A percentile compares a stretch with the other conserved stretches of the same genome.
Conservation (phyloP, 2,329 filamentous ascomycete genomes). For the Apiospora marii region DNA sequence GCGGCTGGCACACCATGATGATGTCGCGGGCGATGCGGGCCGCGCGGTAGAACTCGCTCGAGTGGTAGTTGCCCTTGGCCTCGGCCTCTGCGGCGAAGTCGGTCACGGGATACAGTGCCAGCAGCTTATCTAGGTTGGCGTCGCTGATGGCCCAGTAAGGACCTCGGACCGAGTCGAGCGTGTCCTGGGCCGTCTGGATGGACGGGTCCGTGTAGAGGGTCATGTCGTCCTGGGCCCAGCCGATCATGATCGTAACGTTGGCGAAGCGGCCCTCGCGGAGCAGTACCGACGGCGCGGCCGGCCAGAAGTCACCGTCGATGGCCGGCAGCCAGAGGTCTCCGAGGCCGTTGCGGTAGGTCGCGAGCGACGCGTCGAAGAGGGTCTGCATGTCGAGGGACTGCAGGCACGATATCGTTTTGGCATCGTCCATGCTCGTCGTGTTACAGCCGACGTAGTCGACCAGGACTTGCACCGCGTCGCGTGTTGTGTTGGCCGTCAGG, state of each 20-base stretch:
- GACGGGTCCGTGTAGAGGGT: constrained; percentile 50
- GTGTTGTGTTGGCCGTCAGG: constrained; percentile 56
- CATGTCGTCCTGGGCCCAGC: constrained; percentile 55
- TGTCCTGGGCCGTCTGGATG: constrained; percentile 50
- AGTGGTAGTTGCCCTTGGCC: constrained; percentile 43
- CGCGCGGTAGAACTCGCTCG: constrained; percentile 57
- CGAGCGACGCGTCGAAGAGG: constrained; percentile 53
- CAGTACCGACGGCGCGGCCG: constrained; percentile 51
- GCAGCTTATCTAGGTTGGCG: constrained; percentile 48
- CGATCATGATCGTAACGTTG: constrained; percentile 50
- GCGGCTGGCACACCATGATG: constrained; percentile 56
- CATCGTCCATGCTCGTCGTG: constrained; percentile 47
- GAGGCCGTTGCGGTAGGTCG: constrained; percentile 51
- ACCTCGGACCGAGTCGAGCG: constrained; percentile 46
- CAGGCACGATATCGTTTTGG: constrained; percentile 55
- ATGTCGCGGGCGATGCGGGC: constrained; percentile 60
- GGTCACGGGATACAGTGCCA: constrained; percentile 57
- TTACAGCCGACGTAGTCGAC: constrained; percentile 54
- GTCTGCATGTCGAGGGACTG: constrained; percentile 50
- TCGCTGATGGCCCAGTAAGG: constrained; percentile 49
- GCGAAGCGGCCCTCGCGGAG: constrained; percentile 50
- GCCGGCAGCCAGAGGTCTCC: constrained; percentile 60
- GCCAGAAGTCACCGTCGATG: constrained; percentile 59
- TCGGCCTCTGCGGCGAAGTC: constrained; percentile 51
- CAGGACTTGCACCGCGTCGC: constrained; percentile 53